Evolutionary conservation across 2,329 filamentous ascomycete genomes (phyloP).

Genomic region (Paracamarosporium sp.): DNA sequence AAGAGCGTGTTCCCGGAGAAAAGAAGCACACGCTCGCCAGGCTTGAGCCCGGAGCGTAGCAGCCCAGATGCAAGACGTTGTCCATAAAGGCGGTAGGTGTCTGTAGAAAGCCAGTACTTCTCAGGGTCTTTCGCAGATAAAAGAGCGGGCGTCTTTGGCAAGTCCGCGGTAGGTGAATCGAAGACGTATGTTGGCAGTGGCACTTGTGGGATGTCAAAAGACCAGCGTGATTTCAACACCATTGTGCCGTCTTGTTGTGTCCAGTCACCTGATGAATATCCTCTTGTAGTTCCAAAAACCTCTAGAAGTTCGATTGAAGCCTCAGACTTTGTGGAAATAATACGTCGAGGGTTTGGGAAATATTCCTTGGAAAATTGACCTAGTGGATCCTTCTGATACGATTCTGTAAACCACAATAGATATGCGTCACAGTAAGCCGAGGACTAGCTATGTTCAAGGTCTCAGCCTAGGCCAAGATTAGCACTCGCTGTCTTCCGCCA

Average conservation of each 20-base stretch:
- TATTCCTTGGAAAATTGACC: neutral
- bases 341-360: neutral
- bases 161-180: slow-evolving; percentile 54
- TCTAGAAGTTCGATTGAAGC: neutral
- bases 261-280: neutral
- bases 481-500: neutral
- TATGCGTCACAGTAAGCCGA: neutral
- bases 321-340: too few species aligned
- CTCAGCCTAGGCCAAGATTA: neutral
- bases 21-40: slow-evolving; percentile 72
- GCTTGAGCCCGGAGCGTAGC: slow-evolving; percentile 66
- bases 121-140: slow-evolving; percentile 73
- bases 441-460: neutral
- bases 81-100: slow-evolving; percentile 71
- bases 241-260: slow-evolving; percentile 41
- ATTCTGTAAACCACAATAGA: neutral
- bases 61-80: slow-evolving; percentile 76
- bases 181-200: slow-evolving; percentile 59
- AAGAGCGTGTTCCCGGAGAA: slow-evolving; percentile 78
- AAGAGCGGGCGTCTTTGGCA: slow-evolving; percentile 58
- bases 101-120: slow-evolving; percentile 69
- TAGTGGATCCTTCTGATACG: neutral
- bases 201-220: slow-evolving; percentile 53
- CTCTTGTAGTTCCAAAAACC: neutral
- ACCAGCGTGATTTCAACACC: slow-evolving; percentile 61